Evolutionary conservation across 768 basidiomycete genomes (phyloP).

Genomic region (Dentipellis sp.): DNA sequence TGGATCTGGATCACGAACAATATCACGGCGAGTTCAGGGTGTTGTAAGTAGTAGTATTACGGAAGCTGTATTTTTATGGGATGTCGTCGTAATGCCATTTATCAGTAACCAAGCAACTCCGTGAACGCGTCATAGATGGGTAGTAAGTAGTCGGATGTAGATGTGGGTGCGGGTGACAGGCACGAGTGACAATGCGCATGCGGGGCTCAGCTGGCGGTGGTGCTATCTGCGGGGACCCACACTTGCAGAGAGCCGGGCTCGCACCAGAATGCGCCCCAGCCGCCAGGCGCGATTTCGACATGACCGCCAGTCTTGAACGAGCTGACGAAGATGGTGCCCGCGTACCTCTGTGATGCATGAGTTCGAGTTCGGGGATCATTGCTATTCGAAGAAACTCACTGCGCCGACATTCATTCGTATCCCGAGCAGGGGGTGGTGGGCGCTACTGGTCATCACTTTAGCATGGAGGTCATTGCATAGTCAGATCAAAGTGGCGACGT

Average conservation of each 20-base stretch:
- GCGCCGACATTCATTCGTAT: conserved; percentile 61
- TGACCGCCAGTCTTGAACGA: conserved; percentile 37
- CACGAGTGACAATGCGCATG: too few relatives aligned
- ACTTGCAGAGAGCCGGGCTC: conserved; percentile 46
- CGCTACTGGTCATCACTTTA: neutral
- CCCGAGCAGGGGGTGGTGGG: conserved; percentile 23
- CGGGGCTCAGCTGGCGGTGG: too few relatives aligned
- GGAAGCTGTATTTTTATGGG: neutral
- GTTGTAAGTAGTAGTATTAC: neutral
- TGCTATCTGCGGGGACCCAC: conserved; percentile 31
- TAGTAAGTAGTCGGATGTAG: too few relatives aligned
- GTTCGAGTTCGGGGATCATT: conserved; percentile 3
- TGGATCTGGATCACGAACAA: neutral
- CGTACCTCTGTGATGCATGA: conserved; percentile 19
- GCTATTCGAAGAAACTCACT: conserved; percentile 27
- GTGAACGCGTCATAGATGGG: too few relatives aligned
- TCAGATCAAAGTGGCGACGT: neutral
- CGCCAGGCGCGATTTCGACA: conserved; percentile 39
- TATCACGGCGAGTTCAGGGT: neutral
- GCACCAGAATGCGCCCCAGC: conserved; percentile 62
- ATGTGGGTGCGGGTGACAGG: too few relatives aligned
- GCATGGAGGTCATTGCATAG: neutral
- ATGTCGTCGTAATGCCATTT: neutral
- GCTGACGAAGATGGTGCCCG: conserved; percentile 33
- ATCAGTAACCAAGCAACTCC: neutral